phyloP scores from a whole-genome alignment of 2,329 filamentous ascomycete species.

The Penicillium sp. region DNA sequence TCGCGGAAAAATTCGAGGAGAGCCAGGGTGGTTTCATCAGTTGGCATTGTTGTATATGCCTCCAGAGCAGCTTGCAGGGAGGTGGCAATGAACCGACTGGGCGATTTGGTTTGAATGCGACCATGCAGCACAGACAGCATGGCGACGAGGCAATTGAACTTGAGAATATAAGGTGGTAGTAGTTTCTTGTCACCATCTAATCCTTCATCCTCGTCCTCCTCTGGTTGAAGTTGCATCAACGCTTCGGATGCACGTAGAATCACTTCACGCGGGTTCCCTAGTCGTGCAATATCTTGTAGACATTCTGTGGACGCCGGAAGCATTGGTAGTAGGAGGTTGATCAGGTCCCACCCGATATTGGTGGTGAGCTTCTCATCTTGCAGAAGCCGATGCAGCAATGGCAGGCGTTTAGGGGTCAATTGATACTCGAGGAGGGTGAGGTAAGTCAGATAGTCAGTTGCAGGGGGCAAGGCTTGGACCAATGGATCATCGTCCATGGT shows the following conservation, averaged over 20 bases:
- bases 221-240: conserved; percentile 51
- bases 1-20: conserved; percentile 54
- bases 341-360: conserved; percentile 62
- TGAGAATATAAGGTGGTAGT: conserved; percentile 13
- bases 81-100: conserved; percentile 59
- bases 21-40: conserved; percentile 53
- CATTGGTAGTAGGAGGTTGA: conserved; percentile 56
- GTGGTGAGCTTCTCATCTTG: conserved; percentile 56
- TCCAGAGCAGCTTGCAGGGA: conserved; percentile 57
- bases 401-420: conserved; percentile 53
- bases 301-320: conserved; percentile 55
- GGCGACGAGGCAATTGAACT: conserved; percentile 25
- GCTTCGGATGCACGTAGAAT: conserved; percentile 59
- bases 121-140: conserved; percentile 56
- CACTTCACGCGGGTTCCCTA: conserved; percentile 60
- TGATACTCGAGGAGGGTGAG: conserved; percentile 61
- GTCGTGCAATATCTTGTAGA: conserved; percentile 54
- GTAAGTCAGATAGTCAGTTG: conserved; percentile 61
- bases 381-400: conserved; percentile 53
- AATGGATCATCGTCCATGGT: conserved; percentile 45
- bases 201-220: conserved; percentile 32
- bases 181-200: conserved; percentile 8
- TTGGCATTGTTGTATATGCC: conserved; percentile 53
- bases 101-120: conserved; percentile 58
- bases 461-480: conserved; percentile 54